Evolutionary conservation across 805 yeast genomes (phyloP).

Genomic region (Maudiozyma serrabonitensis): DNA sequence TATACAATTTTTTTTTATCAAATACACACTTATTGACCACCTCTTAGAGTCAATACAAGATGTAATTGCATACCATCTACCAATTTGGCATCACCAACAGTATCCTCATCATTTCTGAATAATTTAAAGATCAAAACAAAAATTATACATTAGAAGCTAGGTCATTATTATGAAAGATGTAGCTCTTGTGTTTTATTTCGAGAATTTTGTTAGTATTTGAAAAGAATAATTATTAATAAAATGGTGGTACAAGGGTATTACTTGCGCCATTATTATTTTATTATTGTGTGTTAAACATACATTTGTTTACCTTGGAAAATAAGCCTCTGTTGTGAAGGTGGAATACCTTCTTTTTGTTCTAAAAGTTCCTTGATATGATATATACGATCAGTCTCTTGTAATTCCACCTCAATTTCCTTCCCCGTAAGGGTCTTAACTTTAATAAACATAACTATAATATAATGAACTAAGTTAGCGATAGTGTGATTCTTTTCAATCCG

Average conservation of each 20-base stretch:
- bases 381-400: slow-evolving; percentile 33
- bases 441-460: slow-evolving; percentile 10
- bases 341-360: slow-evolving; percentile 95
- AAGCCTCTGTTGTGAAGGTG: slow-evolving; percentile 90
- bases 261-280: neutral
- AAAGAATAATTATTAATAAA: too few relatives aligned
- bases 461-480: too few relatives aligned
- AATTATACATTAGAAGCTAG: neutral
- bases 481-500: too few relatives aligned
- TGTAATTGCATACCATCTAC: slow-evolving; percentile 82
- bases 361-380: slow-evolving; percentile 77
- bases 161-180: too few relatives aligned
- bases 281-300: slow-evolving; percentile 34
- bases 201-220: too few relatives aligned
- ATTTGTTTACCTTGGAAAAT: slow-evolving; percentile 86
- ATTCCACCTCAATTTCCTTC: slow-evolving; percentile 30
- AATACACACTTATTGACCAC: slow-evolving; percentile 39
- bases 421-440: slow-evolving; percentile 27
- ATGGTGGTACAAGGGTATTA: too few relatives aligned
- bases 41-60: slow-evolving; percentile 85
- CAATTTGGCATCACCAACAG: slow-evolving; percentile 64
- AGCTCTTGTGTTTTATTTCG: too few relatives aligned
- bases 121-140: neutral
- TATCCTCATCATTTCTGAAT: slow-evolving; percentile 55
- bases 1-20: neutral